Evolutionary conservation across 2,329 filamentous ascomycete genomes (phyloP), one percentile per base, ranked within the genome.

Genomic region (Arthrobotrys sinensis): DNA sequence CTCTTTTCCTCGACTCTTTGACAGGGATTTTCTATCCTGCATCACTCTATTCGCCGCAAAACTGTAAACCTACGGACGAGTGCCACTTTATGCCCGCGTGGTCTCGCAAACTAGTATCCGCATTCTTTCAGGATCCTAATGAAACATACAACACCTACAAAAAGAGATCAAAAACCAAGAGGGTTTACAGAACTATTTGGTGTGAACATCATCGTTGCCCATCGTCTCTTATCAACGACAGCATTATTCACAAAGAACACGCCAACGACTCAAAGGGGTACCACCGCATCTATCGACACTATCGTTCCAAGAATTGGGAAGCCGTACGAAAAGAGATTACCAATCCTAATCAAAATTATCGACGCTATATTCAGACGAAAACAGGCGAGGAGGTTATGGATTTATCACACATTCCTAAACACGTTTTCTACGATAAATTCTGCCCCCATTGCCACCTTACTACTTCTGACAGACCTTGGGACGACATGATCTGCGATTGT

Each of bases 1-100:
- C 69, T 10, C 16, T 73, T 2, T 10, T 66, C 40, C 69, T 66
- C n/a, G 60, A 72, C 24, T 65, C 46, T 4, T 48, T 38, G 32
- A 65, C 57, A 1, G 69, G 69, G 1, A 48, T 72, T 11, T 72
- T 72, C 48, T 72, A 55, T n/a, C 69, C 69, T 7, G 4, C 60
- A 6, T 11, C 6, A 10, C 60, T 46, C 19, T 68, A 46, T 50
- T 32, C 64, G 1, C 48, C 12, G n/a, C 60, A 21, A 21, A 64
- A 28, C 52, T 5, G 3, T 4, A 28, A 28, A 4, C 24, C 24
- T 28, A 28, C 24, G 24, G 24, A 28, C 4, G 24, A 4, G 24
- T 28, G 24, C 24, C 24, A 28, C 24, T 4, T 28, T 28, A 28
- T 28, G 24, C 24, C 24, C 24, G 24, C 24, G 4, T 28, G 24